These are phyloP conservation scores for Rhodamnia argentea DNA, from an alignment of 345 rosid species.

Conservation along the genomic window DNA sequence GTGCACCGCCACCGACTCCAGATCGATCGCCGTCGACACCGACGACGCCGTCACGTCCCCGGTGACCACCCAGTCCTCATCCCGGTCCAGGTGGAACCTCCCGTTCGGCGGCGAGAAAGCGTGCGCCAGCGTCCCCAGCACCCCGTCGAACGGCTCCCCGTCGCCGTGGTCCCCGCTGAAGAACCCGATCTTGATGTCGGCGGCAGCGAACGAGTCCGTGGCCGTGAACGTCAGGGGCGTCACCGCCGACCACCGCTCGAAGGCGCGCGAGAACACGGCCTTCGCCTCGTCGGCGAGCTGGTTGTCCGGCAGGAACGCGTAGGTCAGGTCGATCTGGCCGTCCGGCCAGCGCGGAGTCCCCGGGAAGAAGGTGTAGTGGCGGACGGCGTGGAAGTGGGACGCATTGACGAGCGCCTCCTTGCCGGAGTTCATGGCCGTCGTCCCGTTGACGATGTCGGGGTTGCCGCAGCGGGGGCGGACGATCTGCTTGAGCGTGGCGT, in stretches of 20 bases:
- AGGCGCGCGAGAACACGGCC: conserved; percentile 62
- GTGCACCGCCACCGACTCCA: conserved; percentile 89
- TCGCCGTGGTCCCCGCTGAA: conserved; percentile 79
- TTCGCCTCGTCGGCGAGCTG: conserved; percentile 32
- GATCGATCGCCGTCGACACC: conserved; percentile 46
- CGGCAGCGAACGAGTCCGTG: conserved; percentile 8
- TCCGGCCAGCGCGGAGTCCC: conserved; percentile 69
- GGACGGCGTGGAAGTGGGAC: conserved; percentile 33
- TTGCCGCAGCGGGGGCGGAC: conserved; percentile 80
- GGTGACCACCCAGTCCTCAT: conserved; percentile 63
- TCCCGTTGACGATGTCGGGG: conserved; percentile 81
- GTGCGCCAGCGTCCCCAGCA: conserved; percentile 79
- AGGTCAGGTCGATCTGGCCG: conserved; percentile 36
- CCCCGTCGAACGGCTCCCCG: conserved; percentile 90
- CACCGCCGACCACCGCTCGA: conserved; percentile 59
- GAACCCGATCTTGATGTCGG: conserved; percentile 72
- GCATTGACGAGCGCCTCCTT: conserved; percentile 19
- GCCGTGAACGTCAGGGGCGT: conserved; percentile 54
- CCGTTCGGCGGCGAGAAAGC: conserved; percentile 90
- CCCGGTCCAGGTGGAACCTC: conserved; percentile 59
- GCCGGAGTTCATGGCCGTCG: conserved; percentile 60
- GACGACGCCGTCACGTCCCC: conserved; percentile 24
- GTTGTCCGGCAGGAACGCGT: conserved; percentile 47
- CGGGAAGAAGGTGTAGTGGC: conserved; percentile 60
- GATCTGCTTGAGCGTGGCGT: conserved; percentile 42